These are phyloP conservation scores for Yarrowia divulgata DNA, from an alignment of 805 yeast species.

Conservation along the genomic window DNA sequence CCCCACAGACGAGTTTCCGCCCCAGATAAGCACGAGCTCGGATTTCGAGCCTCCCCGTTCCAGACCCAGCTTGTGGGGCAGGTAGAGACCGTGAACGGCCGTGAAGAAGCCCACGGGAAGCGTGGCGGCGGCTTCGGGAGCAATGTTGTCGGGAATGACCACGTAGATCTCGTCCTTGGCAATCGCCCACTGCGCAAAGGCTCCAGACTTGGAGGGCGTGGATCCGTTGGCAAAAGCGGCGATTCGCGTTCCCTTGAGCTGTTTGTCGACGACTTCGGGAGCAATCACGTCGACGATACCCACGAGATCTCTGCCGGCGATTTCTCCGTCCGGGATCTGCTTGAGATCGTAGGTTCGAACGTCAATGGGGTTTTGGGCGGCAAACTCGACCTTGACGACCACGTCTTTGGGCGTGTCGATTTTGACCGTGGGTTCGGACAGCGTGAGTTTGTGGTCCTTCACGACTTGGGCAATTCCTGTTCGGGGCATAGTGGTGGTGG, in stretches of 20 bases:
- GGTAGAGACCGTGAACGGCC: constrained; percentile 31
- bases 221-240: constrained; percentile 25
- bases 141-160: constrained; percentile 27
- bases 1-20: constrained; percentile 37
- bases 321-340: constrained; percentile 34
- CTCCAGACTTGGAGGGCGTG: constrained; percentile 23
- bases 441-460: constrained; percentile 21
- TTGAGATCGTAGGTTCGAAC: constrained; percentile 27
- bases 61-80: constrained; percentile 27
- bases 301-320: constrained; percentile 28
- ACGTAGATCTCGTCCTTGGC: constrained; percentile 29
- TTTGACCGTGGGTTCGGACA: constrained; percentile 15
- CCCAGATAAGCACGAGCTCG: constrained; percentile 36
- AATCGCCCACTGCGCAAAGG: constrained; percentile 37
- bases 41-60: constrained; percentile 9
- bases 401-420: constrained; percentile 29
- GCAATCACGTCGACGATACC: constrained; percentile 29
- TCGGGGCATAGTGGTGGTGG: constrained; percentile 12
- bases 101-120: constrained; percentile 33
- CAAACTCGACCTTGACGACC: constrained; percentile 33
- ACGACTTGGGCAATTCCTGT: constrained; percentile 37
- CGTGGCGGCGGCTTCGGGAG: constrained; percentile 30
- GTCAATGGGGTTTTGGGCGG: constrained; percentile 37
- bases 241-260: constrained; percentile 30
- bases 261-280: constrained; percentile 10